Base-by-base conservation (phyloP, 805 yeast genomes). In the Spathaspora passalidarum region DNA sequence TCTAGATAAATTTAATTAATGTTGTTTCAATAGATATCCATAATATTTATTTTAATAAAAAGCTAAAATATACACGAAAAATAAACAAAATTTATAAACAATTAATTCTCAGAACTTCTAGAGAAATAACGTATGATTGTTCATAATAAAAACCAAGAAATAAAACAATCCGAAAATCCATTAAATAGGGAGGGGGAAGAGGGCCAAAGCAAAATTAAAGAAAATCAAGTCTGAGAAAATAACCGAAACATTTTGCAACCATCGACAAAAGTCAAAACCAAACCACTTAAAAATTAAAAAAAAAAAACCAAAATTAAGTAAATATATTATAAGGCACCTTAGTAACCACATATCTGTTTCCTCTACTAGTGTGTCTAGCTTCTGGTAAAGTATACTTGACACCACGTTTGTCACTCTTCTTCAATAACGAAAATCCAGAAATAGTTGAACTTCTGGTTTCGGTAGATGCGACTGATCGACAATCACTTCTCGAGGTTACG, bases 361-460 rank as follows among this genome's bases (percentile, higher is more conserved):
- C 55, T 32, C 32, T 41, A 40, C 44, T 48, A 14, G 46, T 43
- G 9, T 45, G 45, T 40, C 43, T 45, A 21, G 29, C 26, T 11
- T 35, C 22, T 39, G 48, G 44, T 17, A 46, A 44, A 21, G 41
- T 44, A 44, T 29, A 46, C 14, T 38, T 29, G 2, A 42, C 8
- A 10, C n/a, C 16, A 32, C 38, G 40, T 10, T 38, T 37, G 8
- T 42, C 44, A 35, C 40, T 47, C 37, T 44, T 48, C 17, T 41
- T 49, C 43, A 60, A 49, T 49, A 62, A 52, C 16, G 66, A 56
- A 38, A 61, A 61, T n/a, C 63, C 63, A 16, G 61, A 54, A 22
- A 54, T 29, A n/a, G 45, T 34, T 8, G 64, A 56, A 17, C 40
- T 38, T 14, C 32, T 39, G 18, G 59, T 46, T 4, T 51, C 60